Conservation (phyloP, 2,329 filamentous ascomycete species). For the Xylaria arbuscula region DNA sequence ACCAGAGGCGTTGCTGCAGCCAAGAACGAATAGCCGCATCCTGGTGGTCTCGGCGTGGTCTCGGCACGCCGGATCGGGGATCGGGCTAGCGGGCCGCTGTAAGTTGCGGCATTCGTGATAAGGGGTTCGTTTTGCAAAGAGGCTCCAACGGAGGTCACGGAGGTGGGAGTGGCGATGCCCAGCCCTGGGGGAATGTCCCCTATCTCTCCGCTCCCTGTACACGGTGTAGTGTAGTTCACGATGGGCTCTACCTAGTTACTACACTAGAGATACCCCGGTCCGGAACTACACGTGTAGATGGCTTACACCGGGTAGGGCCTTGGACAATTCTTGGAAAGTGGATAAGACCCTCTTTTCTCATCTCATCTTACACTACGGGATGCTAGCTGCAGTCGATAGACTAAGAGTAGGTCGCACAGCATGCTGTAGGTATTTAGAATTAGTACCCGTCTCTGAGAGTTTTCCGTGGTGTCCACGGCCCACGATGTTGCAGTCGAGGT, state of each 20-base stretch:
- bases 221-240: background rate
- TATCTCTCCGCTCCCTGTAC: background rate
- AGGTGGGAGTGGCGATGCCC: slow-evolving; percentile 8
- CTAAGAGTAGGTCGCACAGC: background rate
- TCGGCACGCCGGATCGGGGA: slow-evolving; percentile 36
- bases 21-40: slow-evolving; percentile 28
- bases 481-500: background rate
- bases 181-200: background rate
- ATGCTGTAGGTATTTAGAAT: background rate
- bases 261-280: slow-evolving; percentile 1
- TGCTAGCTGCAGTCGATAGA: background rate
- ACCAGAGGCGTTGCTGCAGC: slow-evolving; percentile 27
- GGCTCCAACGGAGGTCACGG: slow-evolving; percentile 29
- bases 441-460: slow-evolving; percentile 4
- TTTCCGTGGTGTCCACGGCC: slow-evolving; percentile 15
- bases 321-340: slow-evolving; percentile 28
- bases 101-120: slow-evolving; percentile 27
- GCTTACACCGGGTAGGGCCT: background rate
- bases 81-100: slow-evolving; percentile 36
- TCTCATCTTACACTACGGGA: slow-evolving; percentile 6
- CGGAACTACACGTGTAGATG: background rate
- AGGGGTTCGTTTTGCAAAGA: slow-evolving; percentile 16
- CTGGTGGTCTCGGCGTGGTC: slow-evolving; percentile 35
- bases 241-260: background rate
- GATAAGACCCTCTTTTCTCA: slow-evolving; percentile 32